phyloP scores from a whole-genome alignment of 257 asterid species.

The Eucommia ulmoides region DNA sequence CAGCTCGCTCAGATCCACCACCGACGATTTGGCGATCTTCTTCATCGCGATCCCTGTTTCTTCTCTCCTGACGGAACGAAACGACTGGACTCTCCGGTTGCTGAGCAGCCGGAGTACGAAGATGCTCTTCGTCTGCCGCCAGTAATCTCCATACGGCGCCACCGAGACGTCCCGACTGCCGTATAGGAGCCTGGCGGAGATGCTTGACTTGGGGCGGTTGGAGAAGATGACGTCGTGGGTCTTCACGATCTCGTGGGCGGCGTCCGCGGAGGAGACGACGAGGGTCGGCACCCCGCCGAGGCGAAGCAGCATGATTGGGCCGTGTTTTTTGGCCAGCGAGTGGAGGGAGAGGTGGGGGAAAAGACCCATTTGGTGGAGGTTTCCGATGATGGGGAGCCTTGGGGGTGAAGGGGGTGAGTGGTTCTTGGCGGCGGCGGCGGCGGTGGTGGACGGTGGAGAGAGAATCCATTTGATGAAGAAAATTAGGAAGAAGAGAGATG shows the following conservation, averaged over 20 bases:
- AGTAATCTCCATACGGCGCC: neutral
- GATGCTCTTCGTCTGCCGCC: constrained; percentile 1
- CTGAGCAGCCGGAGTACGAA: neutral
- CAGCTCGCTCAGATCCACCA: neutral
- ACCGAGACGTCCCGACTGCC: neutral
- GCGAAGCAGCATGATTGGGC: neutral
- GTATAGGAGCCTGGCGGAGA: neutral
- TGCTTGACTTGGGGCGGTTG: neutral
- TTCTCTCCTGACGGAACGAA: neutral
- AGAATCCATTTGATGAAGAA: neutral
- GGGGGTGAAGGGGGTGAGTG: neutral
- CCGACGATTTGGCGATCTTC: neutral
- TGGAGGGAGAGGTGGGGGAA: neutral
- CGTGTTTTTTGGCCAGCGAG: neutral
- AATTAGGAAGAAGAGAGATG: neutral
- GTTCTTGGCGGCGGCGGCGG: neutral
- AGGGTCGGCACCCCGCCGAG: neutral
- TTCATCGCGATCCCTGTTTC: neutral
- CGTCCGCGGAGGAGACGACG: neutral
- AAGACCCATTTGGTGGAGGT: neutral
- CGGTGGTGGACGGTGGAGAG: too few species aligned
- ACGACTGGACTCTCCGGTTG: neutral
- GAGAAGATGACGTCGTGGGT: neutral
- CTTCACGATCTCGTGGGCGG: neutral
- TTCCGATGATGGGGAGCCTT: neutral